phyloP scores from a whole-genome alignment of 2,329 filamentous ascomycete species.

The Metarhizium rileyi region DNA sequence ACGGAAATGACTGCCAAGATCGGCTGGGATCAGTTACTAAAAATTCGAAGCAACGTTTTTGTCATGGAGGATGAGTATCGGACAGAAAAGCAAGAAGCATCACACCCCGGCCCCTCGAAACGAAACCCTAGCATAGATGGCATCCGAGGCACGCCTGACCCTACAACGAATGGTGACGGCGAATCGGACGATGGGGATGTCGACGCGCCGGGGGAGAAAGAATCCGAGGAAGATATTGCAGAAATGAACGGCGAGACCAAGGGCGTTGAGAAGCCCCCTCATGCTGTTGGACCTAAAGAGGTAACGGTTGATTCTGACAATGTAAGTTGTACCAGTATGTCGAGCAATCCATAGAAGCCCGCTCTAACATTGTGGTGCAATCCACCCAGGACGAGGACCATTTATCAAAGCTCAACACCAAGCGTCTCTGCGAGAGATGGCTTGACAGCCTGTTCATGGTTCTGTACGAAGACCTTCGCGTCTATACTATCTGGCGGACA shows the following conservation, averaged over 20 bases:
- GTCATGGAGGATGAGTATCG: slow-evolving; percentile 99
- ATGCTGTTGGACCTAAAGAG: slow-evolving; percentile 67
- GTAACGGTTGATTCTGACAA: slow-evolving; percentile 68
- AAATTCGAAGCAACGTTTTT: slow-evolving; percentile 92
- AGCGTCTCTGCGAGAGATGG: slow-evolving; percentile 94
- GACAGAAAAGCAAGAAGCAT: slow-evolving; percentile 64
- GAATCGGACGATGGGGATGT: slow-evolving; percentile 25
- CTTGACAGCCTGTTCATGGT: slow-evolving; percentile 99
- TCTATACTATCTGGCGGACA: slow-evolving; percentile 98
- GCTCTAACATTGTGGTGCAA: slow-evolving; percentile 27
- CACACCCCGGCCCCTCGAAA: slow-evolving; percentile 37
- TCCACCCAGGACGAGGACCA: slow-evolving; percentile 56
- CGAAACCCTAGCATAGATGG: slow-evolving; percentile 73
- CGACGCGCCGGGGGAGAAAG: slow-evolving; percentile 12
- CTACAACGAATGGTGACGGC: slow-evolving; percentile 38
- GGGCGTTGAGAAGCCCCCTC: slow-evolving; percentile 65
- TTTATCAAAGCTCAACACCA: slow-evolving; percentile 90
- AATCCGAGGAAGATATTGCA: slow-evolving; percentile 19
- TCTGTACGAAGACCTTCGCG: slow-evolving; percentile 90
- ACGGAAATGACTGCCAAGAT: slow-evolving; percentile 96
- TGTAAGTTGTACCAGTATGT: slow-evolving; percentile 30
- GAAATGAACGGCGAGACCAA: slow-evolving; percentile 26
- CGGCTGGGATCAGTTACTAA: slow-evolving; percentile 92
- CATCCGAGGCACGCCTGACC: slow-evolving; percentile 60
- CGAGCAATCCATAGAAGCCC: neutral